Conservation (phyloP, 2,329 filamentous ascomycete genomes). For the Calonectria honghensis region DNA sequence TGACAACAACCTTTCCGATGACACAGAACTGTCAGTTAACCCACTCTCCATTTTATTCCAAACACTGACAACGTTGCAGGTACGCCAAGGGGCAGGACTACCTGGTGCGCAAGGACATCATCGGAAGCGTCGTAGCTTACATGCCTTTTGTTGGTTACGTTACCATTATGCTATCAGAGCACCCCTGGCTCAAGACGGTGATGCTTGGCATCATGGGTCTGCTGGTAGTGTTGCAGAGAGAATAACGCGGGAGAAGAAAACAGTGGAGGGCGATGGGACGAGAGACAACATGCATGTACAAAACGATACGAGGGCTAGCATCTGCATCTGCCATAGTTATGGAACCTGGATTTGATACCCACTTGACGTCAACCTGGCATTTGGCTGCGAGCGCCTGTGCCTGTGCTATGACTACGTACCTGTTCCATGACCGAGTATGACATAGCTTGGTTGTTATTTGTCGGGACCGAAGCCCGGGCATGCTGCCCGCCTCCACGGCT, state of each 20-base stretch:
- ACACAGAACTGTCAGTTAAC: slow-evolving; percentile 80
- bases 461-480: slow-evolving; percentile 17
- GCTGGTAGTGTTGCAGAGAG: slow-evolving; percentile 92
- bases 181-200: slow-evolving; percentile 97
- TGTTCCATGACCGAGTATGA: not conserved
- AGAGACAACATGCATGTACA: not conserved
- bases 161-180: slow-evolving; percentile 94
- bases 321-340: slow-evolving; percentile 26
- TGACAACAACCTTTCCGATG: slow-evolving; percentile 95
- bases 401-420: slow-evolving; percentile 7
- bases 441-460: slow-evolving; percentile 6
- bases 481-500: slow-evolving; percentile 1
- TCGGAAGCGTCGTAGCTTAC: slow-evolving; percentile 93
- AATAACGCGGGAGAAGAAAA: slow-evolving; percentile 69
- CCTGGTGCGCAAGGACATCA: slow-evolving; percentile 90
- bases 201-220: slow-evolving; percentile 97
- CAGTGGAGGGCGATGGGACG: not conserved
- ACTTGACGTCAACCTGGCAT: slow-evolving; percentile 2
- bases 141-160: slow-evolving; percentile 97
- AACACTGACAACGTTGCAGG: not conserved
- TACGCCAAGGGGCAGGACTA: slow-evolving; percentile 93
- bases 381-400: not conserved
- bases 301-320: slow-evolving; percentile 31
- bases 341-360: slow-evolving; percentile 39
- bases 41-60: not conserved